phyloP scores from a whole-genome alignment of 768 basidiomycete genomes.

The Pleurotus cornucopiae region DNA sequence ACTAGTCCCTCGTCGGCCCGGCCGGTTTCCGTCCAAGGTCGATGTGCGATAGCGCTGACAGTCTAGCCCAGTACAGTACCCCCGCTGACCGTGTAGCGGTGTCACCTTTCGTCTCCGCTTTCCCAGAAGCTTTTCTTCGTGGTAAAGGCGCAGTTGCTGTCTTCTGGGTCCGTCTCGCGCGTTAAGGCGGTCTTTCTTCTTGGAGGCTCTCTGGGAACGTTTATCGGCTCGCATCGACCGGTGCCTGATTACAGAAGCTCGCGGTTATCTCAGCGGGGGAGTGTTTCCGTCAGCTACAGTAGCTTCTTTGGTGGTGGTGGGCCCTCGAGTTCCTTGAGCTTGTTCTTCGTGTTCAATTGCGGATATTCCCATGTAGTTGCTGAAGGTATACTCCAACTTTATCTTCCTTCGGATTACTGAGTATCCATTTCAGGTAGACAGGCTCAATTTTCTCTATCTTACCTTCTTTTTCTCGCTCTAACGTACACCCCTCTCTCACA shows the following conservation, averaged over 20 bases:
- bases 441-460: neutral
- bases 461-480: neutral
- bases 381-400: neutral
- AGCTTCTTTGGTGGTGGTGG: neutral
- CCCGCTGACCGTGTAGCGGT: neutral
- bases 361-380: neutral
- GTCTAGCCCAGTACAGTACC: neutral
- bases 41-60: neutral
- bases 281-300: neutral
- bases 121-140: neutral
- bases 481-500: neutral
- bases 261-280: neutral
- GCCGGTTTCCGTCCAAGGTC: neutral
- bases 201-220: neutral
- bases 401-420: neutral
- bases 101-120: neutral
- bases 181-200: neutral
- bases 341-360: neutral
- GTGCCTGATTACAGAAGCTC: slow-evolving; percentile 3
- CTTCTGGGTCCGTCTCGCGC: slow-evolving; percentile 1
- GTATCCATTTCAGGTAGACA: neutral
- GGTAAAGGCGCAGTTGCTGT: neutral
- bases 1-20: neutral
- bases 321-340: neutral
- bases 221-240: slow-evolving; percentile 2